Percentiles rank a stretch among this genome's conserved stretches.
Evolutionary conservation across 768 basidiomycete genomes (phyloP).

Genomic region (Tulasnella sp.): DNA sequence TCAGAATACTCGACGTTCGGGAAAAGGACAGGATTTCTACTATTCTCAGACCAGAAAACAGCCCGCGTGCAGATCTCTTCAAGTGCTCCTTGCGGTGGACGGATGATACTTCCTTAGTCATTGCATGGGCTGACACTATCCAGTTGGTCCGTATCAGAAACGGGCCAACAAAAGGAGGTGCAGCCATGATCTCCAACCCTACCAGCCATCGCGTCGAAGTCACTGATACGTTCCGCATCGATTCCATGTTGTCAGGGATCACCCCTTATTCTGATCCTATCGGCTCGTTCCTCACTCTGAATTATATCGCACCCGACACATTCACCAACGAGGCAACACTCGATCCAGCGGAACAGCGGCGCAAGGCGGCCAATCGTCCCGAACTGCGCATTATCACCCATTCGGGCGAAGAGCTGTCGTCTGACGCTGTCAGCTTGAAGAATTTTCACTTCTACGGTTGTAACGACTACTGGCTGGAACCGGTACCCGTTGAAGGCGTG

Average conservation of each 20-base stretch:
- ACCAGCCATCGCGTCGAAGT: slow-evolving; percentile 83
- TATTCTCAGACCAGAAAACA: slow-evolving; percentile 69
- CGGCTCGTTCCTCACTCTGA: slow-evolving; percentile 67
- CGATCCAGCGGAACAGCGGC: slow-evolving; percentile 55
- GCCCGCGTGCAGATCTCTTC: slow-evolving; percentile 89
- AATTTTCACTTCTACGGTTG: slow-evolving; percentile 79
- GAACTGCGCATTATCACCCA: slow-evolving; percentile 87
- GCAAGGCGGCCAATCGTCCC: slow-evolving; percentile 80
- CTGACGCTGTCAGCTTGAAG: slow-evolving; percentile 68
- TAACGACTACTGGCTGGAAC: slow-evolving; percentile 67
- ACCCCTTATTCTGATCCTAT: slow-evolving; percentile 52
- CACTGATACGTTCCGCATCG: slow-evolving; percentile 81
- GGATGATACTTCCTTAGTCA: slow-evolving; percentile 78
- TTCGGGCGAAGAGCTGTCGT: slow-evolving; percentile 73
- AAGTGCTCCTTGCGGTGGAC: slow-evolving; percentile 88
- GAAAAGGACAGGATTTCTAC: slow-evolving; percentile 68
- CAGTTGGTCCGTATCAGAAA: slow-evolving; percentile 74
- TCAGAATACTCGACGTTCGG: slow-evolving; percentile 81
- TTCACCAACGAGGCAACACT: slow-evolving; percentile 57
- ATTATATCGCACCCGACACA: slow-evolving; percentile 71
- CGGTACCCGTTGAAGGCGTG: slow-evolving; percentile 19
- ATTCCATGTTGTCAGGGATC: slow-evolving; percentile 91
- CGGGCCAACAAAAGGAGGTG: slow-evolving; percentile 35
- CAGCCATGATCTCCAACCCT: slow-evolving; percentile 20
- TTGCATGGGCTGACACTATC: slow-evolving; percentile 89